Base-by-base conservation (phyloP, 257 asterid genomes). In the Solanum lycopersicoides region DNA sequence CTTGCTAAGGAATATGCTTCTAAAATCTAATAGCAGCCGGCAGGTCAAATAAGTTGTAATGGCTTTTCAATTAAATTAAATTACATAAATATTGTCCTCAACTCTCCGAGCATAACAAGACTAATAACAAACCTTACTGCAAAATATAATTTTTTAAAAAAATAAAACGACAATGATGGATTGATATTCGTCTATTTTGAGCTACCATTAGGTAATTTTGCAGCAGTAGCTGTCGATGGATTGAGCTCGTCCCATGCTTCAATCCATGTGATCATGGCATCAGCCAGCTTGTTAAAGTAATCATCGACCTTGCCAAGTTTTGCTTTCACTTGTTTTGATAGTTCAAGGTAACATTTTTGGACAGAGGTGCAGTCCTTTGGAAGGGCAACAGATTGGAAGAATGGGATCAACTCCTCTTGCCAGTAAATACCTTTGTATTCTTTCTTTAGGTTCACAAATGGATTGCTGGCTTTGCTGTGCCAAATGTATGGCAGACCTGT, bases 381-480 rank as follows among this genome's bases (percentile, higher is more conserved):
- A 21, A 93, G 91, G 13, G 89, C 71, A 7, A 88, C 94, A 0
- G 87, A 59, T 63, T 93, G 96, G 91, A 93, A 93, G 89, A 93
- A 93, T 8, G 96, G 96, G 71, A 93, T 93, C 74, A 93, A 79
- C 87, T 91, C 94, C 89, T 93, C 96, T 91, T 93, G 96, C 96
- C 96, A 93, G 82, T 92, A 93, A 79, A 93, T 93, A 34, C 96
- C 96, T 42, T 93, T 93, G 93, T 93, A 93, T 87, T 93, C 96
- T 72, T 93, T 93, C 90, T 90, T 93, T 3, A 93, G 92, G 92
- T 93, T 93, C 88, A 93, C 96, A 65, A 93, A 93, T 0, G 96
- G 96, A 59, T 93, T 93, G 91, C 96, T 93, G 3, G 96, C 96
- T 84, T 93, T 93, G 94, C 96, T 93, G 91, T 93, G 96, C 96